A percentile compares a stretch with the other conserved stretches of the same genome.
phyloP scores from a whole-genome alignment of 78 protist species.

The Paratrimastix pyriformis region DNA sequence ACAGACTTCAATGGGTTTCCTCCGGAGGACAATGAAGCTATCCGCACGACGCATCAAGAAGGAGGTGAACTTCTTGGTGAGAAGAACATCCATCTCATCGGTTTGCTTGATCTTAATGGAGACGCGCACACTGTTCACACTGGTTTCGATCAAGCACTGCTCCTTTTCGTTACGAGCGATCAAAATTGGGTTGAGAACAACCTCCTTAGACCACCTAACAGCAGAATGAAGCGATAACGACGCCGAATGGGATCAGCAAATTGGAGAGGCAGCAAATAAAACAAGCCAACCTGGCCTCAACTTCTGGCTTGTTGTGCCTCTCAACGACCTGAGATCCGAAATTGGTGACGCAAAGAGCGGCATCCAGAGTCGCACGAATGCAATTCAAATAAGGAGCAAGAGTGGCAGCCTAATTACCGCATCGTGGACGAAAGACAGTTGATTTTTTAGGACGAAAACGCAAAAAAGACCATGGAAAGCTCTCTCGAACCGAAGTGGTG shows the following conservation, averaged over 20 bases:
- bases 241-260: no score
- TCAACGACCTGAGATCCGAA: slow-evolving; percentile 91
- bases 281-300: slow-evolving; percentile 66
- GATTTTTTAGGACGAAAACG: no score
- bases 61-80: slow-evolving; percentile 74
- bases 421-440: no score
- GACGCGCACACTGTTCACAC: slow-evolving; percentile 93
- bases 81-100: slow-evolving; percentile 81
- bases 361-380: slow-evolving; percentile 71
- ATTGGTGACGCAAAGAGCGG: slow-evolving; percentile 86
- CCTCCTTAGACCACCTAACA: slow-evolving; percentile 44
- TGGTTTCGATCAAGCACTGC: slow-evolving; percentile 76
- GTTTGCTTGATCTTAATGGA: slow-evolving; percentile 71
- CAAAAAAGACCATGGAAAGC: no score
- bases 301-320: slow-evolving; percentile 98
- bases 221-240: not conserved
- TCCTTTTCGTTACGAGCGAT: slow-evolving; percentile 78
- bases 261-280: not conserved
- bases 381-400: slow-evolving; percentile 75
- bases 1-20: slow-evolving; percentile 69
- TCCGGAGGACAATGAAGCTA: slow-evolving; percentile 75
- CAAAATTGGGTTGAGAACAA: slow-evolving; percentile 71
- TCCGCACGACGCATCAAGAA: slow-evolving; percentile 94
- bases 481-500: no score
- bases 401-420: no score